Conservation (phyloP, 345 rosid species). For the Eucalyptus decipiens region DNA sequence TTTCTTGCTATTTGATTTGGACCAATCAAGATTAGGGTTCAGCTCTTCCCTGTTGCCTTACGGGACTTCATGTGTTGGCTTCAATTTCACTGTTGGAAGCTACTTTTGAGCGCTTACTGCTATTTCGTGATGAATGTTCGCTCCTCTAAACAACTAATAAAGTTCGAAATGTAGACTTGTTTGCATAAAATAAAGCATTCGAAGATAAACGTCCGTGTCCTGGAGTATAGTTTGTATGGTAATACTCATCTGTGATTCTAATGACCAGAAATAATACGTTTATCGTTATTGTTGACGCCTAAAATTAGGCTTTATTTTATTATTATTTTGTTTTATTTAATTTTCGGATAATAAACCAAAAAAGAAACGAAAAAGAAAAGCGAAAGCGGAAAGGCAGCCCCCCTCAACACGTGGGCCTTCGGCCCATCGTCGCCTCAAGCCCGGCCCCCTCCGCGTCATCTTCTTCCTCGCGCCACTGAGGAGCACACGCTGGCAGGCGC, state of each 20-base stretch:
- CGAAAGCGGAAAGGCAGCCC: too few species aligned
- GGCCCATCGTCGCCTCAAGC: too few species aligned
- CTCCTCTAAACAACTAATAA: neutral
- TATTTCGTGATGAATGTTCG: neutral
- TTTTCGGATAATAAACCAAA: too few species aligned
- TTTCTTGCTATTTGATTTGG: constrained; percentile 12
- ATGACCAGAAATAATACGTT: neutral
- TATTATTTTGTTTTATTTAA: too few species aligned
- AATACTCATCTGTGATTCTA: neutral
- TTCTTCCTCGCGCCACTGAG: too few species aligned
- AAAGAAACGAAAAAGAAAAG: too few species aligned
- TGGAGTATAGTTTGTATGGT: neutral
- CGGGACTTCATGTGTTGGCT: neutral
- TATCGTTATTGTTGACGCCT: too few species aligned
- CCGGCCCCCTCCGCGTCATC: too few species aligned
- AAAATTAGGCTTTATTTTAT: too few species aligned
- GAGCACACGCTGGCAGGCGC: too few species aligned
- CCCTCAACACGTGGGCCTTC: too few species aligned
- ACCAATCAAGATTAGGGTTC: constrained; percentile 15
- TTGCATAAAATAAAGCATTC: neutral
- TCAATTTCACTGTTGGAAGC: neutral
- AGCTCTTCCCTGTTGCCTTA: neutral
- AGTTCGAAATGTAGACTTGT: neutral
- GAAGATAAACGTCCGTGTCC: neutral
- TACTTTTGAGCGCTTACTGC: neutral